These are phyloP conservation scores for Cyclotella cryptica DNA, from an alignment of 108 stramenopile genomes.

Conservation along the genomic window DNA sequence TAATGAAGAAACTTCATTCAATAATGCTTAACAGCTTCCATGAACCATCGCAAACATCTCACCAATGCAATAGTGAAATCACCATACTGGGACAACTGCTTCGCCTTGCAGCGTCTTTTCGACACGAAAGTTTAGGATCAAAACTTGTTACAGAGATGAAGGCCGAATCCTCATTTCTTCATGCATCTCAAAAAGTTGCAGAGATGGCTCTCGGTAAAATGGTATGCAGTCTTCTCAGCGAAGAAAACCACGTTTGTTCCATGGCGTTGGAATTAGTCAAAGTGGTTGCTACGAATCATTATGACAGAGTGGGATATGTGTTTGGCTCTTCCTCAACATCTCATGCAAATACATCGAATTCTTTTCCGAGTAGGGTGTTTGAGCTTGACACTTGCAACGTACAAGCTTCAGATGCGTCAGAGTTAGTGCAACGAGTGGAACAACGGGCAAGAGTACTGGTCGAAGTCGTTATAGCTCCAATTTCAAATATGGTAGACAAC, in stretches of 20 bases:
- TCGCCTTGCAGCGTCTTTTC: constrained; percentile 48
- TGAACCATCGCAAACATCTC: constrained; percentile 1
- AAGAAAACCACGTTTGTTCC: constrained; percentile 9
- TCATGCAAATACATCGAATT: neutral
- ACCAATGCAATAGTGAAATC: neutral
- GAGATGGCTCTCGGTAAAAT: constrained; percentile 33
- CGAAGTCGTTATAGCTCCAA: constrained; percentile 13
- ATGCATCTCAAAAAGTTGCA: neutral
- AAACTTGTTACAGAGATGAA: constrained; percentile 30
- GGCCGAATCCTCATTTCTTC: constrained; percentile 9
- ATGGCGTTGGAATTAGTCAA: constrained; percentile 51
- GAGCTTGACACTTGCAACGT: neutral
- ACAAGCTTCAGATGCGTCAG: constrained; percentile 1
- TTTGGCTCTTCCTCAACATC: constrained; percentile 5
- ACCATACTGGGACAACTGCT: constrained; percentile 60
- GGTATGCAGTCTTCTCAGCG: constrained; percentile 16
- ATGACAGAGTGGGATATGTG: constrained; percentile 49
- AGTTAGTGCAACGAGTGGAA: constrained; percentile 18
- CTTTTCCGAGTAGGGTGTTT: neutral
- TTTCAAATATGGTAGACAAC: constrained; percentile 8
- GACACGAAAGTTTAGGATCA: neutral
- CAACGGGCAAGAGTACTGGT: constrained; percentile 18
- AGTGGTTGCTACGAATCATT: constrained; percentile 45
- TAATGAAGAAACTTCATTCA: constrained; percentile 46
- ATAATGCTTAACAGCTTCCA: constrained; percentile 24